phyloP scores from a whole-genome alignment of 139 green algal species.

The Micromonas commoda region DNA sequence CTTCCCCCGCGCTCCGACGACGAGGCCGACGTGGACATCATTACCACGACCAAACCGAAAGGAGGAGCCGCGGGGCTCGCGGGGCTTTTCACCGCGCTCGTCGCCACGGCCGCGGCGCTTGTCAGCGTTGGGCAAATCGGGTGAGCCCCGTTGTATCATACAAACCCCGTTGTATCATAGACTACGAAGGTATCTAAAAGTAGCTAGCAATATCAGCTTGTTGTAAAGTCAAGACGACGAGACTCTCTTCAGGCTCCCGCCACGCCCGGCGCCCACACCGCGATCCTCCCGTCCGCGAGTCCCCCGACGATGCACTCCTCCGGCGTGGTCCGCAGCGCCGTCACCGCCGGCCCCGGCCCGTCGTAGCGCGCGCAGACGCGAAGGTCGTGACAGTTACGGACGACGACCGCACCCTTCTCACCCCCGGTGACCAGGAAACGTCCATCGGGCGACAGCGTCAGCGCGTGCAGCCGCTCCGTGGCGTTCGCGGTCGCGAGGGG shows the following conservation, averaged over 20 bases:
- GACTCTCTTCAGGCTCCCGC: not conserved
- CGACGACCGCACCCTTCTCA: constrained; percentile 35
- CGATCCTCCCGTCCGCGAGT: not conserved
- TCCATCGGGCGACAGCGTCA: constrained; percentile 38
- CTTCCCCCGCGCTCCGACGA: too few relatives aligned
- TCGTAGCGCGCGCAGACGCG: not conserved
- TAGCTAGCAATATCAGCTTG: too few relatives aligned
- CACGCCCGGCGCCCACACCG: not conserved
- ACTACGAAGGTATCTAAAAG: too few relatives aligned
- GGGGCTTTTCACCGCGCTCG: too few relatives aligned
- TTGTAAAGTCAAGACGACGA: not conserved
- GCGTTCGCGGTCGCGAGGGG: constrained; percentile 31
- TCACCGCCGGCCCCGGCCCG: not conserved
- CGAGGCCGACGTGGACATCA: too few relatives aligned
- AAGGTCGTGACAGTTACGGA: constrained; percentile 4
- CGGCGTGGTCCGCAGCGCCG: not conserved
- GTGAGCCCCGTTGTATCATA: too few relatives aligned
- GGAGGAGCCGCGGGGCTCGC: too few relatives aligned
- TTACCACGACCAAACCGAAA: too few relatives aligned
- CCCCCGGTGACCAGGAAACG: constrained; percentile 43
- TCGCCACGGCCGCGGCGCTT: too few relatives aligned
- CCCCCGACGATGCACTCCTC: constrained; percentile 19
- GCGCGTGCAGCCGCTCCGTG: constrained; percentile 39
- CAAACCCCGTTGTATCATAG: too few relatives aligned
- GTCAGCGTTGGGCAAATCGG: too few relatives aligned